phyloP scores from a whole-genome alignment of 371 early-diverging fungal species.

The Syncephalastrum racemosum region DNA sequence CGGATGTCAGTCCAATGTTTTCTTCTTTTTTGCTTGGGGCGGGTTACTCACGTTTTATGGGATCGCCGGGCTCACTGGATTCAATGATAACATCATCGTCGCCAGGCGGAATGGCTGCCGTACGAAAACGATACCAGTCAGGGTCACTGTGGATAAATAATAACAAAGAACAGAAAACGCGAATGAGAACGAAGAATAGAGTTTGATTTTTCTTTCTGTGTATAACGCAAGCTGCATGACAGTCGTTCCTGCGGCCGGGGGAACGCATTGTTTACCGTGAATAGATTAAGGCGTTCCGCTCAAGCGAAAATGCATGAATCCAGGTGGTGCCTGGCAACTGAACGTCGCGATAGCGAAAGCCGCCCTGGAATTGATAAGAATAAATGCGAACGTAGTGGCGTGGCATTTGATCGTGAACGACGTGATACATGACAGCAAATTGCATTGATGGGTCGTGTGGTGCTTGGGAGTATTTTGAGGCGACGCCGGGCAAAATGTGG shows the following conservation, averaged over 20 bases:
- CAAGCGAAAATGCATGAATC: conserved; percentile 34
- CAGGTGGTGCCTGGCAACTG: conserved; percentile 40
- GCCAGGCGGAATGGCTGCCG: conserved; percentile 28
- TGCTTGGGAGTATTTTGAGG: conserved; percentile 25
- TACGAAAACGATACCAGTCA: conserved; percentile 37
- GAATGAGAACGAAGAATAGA: too few relatives aligned
- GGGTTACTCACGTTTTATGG: conserved; percentile 21
- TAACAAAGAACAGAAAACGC: neutral
- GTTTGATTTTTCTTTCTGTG: too few relatives aligned
- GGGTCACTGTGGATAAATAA: conserved; percentile 30
- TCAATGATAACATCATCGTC: conserved; percentile 2
- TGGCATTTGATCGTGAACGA: conserved; percentile 30
- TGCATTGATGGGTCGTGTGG: conserved; percentile 15
- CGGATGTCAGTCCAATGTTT: neutral
- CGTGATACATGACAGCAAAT: conserved; percentile 38
- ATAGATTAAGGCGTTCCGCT: conserved; percentile 31
- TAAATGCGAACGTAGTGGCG: conserved; percentile 37
- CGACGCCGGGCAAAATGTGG: conserved; percentile 32
- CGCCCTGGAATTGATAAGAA: conserved; percentile 6
- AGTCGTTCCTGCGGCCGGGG: too few relatives aligned
- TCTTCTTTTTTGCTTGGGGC: neutral
- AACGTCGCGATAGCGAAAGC: conserved; percentile 17
- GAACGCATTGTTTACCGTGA: conserved; percentile 27
- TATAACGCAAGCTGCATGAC: too few relatives aligned
- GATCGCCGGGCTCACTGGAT: conserved; percentile 24